Base-by-base conservation (phyloP, 192 early-diverging fungal species). In the Backusella parvicylindrica region DNA sequence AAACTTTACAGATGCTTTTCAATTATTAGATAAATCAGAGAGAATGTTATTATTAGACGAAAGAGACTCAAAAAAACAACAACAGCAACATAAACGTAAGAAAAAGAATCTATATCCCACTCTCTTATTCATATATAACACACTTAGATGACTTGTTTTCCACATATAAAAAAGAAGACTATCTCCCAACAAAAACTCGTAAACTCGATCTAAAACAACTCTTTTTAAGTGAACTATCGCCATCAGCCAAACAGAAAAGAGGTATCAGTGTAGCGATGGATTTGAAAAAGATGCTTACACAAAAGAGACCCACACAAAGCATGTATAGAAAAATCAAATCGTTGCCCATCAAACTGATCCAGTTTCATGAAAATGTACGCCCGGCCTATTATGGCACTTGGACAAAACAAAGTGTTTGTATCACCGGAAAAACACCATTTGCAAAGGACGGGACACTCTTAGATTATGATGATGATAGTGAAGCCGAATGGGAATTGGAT, bases 391-490 rank as follows among this genome's bases (percentile, higher is more conserved):
- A 89, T 86, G 91, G 92, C 56, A 95, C 94, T 1, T 95, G 94
- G 92, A 89, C 86, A 8, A 94, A 91, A 72, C 37, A 28, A n/a
- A 87, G 89, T 71, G 83, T 82, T 65, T 64, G 28, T 1, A 79
- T 96, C 56, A 78, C 76, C 4, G 89, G 87, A 16, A 84, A 89
- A 30, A 81, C 83, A 3, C 92, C 93, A 13, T 91, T 94, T 82
- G 83, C 75, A 32, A 84, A 78, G 41, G 96, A 95, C 68, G 83
- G 77, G 1, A 72, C 50, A 1, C 33, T 86, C 32, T 53, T 97
- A 18, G 91, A 97, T 74, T 97, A 97, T 70, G 93, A 94, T 2
- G 83, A 93, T 77, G 96, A 97, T 75, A 95, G 93, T 76, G 95
- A 95, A 63, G 91, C 89, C 0, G 96, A 96, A 79, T 97, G 96